Evolutionary conservation across 2,329 filamentous ascomycete genomes (phyloP).

Genomic region (Xylariaceae sp.): DNA sequence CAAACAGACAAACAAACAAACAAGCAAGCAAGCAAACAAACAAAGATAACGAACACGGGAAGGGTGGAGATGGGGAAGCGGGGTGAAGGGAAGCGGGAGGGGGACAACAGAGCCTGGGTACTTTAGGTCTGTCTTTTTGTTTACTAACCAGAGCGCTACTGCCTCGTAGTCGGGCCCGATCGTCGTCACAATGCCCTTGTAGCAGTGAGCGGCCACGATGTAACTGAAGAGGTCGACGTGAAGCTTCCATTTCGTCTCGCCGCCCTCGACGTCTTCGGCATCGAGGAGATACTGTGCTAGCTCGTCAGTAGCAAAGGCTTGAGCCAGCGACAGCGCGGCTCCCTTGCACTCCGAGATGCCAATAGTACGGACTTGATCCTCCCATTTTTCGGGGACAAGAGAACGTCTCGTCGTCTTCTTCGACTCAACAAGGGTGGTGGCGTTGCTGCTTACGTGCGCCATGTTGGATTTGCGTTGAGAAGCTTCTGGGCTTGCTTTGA

Average conservation of each 20-base stretch:
- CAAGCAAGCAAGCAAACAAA: background rate
- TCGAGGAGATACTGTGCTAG: constrained; percentile 70
- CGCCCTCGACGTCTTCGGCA: constrained; percentile 60
- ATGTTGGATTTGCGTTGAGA: constrained; percentile 34
- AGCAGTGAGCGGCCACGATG: constrained; percentile 67
- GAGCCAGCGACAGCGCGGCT: constrained; percentile 65
- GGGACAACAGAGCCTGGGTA: too few species aligned
- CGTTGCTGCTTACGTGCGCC: constrained; percentile 36
- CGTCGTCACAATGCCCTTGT: constrained; percentile 67
- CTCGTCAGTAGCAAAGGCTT: constrained; percentile 71
- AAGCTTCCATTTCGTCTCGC: constrained; percentile 67
- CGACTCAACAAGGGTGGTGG: constrained; percentile 25
- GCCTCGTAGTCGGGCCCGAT: constrained; percentile 71
- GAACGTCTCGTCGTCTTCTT: constrained; percentile 35
- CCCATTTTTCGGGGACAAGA: constrained; percentile 48
- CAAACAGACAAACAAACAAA: too few species aligned
- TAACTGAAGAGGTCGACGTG: constrained; percentile 75
- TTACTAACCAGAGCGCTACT: constrained; percentile 69
- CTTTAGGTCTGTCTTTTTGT: background rate
- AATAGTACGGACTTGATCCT: constrained; percentile 56
- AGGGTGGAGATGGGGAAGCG: background rate
- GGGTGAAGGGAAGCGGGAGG: too few species aligned
- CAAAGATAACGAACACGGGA: background rate
- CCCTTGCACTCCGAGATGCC: constrained; percentile 62
- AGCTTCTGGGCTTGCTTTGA: constrained; percentile 15